Evolutionary conservation across 1,284 basidiomycete genomes (phyloP).

Genomic region (Cryptococcus hybrid): DNA sequence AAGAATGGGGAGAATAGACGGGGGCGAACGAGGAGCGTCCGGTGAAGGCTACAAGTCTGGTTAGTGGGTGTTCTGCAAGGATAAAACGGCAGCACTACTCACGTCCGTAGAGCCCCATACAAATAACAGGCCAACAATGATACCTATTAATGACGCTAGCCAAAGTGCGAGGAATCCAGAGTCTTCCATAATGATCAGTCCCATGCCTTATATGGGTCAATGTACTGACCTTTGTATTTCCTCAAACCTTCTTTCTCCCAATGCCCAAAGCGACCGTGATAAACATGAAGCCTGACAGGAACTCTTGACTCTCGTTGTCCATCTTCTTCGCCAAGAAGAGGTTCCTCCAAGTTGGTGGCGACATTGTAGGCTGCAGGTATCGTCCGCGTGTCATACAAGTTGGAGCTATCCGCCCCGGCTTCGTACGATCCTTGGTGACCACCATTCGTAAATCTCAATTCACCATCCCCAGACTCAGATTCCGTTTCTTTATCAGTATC

Average conservation of each 20-base stretch:
- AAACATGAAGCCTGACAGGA: slow-evolving; percentile 45
- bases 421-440: slow-evolving; percentile 14
- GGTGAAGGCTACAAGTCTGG: slow-evolving; percentile 18
- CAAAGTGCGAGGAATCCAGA: slow-evolving; percentile 46
- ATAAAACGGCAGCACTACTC: slow-evolving; percentile 8
- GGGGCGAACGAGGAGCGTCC: slow-evolving; percentile 23
- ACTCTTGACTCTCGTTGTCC: slow-evolving; percentile 15
- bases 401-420: slow-evolving; percentile 5
- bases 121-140: slow-evolving; percentile 43
- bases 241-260: slow-evolving; percentile 46
- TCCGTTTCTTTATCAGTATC: slow-evolving; percentile 44
- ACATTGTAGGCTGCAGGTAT: slow-evolving; percentile 2
- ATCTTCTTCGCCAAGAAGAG: slow-evolving; percentile 20
- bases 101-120: slow-evolving; percentile 51
- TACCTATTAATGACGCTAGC: slow-evolving; percentile 36
- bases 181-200: slow-evolving; percentile 26
- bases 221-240: slow-evolving; percentile 47
- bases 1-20: slow-evolving; percentile 68
- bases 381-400: slow-evolving; percentile 14
- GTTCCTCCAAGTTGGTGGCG: slow-evolving; percentile 27
- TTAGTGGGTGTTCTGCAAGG: neutral
- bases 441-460: neutral
- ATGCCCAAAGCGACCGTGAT: slow-evolving; percentile 46
- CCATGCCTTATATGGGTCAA: neutral
- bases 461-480: slow-evolving; percentile 25